These are phyloP conservation scores for Starmerella asiatica DNA, from an alignment of 805 yeast genomes.

Conservation along the genomic window DNA sequence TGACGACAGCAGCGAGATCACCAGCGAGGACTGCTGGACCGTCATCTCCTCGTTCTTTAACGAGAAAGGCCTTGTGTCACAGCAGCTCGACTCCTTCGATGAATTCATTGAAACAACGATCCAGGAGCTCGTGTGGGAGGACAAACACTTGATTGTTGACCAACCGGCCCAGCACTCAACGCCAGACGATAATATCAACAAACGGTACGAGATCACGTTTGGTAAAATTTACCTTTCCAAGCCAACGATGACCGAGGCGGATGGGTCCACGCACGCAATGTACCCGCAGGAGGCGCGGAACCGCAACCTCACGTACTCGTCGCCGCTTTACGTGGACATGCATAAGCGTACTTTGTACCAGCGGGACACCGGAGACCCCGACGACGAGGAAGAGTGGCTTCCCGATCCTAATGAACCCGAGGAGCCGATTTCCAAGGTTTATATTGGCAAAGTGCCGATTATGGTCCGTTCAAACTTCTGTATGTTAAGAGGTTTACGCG, in stretches of 20 bases:
- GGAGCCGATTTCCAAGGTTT: slow-evolving; percentile 64
- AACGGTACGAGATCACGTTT: slow-evolving; percentile 91
- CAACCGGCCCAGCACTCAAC: slow-evolving; percentile 97
- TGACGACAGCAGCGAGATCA: slow-evolving; percentile 60
- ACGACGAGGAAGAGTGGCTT: slow-evolving; percentile 44
- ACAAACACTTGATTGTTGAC: slow-evolving; percentile 81
- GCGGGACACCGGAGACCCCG: slow-evolving; percentile 21
- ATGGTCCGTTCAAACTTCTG: slow-evolving; percentile 96
- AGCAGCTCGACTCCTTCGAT: slow-evolving; percentile 95
- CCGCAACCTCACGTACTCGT: slow-evolving; percentile 89
- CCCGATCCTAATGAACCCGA: slow-evolving; percentile 48
- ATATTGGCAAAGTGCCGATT: slow-evolving; percentile 93
- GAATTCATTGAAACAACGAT: slow-evolving; percentile 94
- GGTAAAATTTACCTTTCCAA: slow-evolving; percentile 93
- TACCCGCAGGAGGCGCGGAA: slow-evolving; percentile 97
- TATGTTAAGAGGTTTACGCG: slow-evolving; percentile 76
- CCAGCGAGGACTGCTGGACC: slow-evolving; percentile 98
- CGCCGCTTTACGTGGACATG: slow-evolving; percentile 94
- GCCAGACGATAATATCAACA: slow-evolving; percentile 76
- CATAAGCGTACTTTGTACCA: slow-evolving; percentile 59
- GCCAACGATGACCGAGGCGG: slow-evolving; percentile 98
- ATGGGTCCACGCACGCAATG: slow-evolving; percentile 98
- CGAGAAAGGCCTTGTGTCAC: slow-evolving; percentile 93
- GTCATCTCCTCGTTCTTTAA: slow-evolving; percentile 92
- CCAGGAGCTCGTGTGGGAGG: slow-evolving; percentile 94